phyloP scores from a whole-genome alignment of 331 rosid species.

The Arachis monticola region DNA sequence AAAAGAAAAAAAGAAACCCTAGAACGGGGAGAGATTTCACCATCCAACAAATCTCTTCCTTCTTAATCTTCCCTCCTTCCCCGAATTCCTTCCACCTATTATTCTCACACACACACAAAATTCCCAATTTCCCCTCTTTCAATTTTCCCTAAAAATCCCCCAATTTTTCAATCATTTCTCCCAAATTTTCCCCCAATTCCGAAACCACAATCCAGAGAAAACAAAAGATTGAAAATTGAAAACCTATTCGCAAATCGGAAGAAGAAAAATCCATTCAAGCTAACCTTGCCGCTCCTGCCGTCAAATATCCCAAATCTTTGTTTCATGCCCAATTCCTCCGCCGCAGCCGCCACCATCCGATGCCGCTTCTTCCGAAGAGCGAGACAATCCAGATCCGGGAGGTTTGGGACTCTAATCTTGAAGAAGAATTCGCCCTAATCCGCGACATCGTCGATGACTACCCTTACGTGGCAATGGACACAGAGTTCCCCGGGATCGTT shows the following conservation, averaged over 20 bases:
- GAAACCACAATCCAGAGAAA: not conserved
- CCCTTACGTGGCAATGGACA: slow-evolving; percentile 61
- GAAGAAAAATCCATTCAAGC: not conserved
- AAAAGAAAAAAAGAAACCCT: slow-evolving; percentile 42
- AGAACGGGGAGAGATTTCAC: slow-evolving; percentile 52
- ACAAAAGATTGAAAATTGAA: not conserved
- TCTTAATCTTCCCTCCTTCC: slow-evolving; percentile 23
- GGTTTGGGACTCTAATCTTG: slow-evolving; percentile 59
- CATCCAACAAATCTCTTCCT: slow-evolving; percentile 49
- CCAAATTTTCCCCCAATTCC: not conserved
- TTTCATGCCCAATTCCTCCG: not conserved
- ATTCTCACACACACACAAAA: not conserved
- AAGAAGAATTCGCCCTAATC: slow-evolving; percentile 49
- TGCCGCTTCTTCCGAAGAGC: slow-evolving; percentile 49
- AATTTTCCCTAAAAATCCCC: not conserved
- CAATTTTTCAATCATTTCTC: too few species aligned
- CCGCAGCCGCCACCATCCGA: not conserved
- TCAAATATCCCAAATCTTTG: not conserved
- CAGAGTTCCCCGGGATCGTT: slow-evolving; percentile 57
- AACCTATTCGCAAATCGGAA: not conserved
- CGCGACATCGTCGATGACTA: slow-evolving; percentile 53
- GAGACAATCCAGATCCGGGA: slow-evolving; percentile 58
- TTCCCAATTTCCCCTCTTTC: too few species aligned
- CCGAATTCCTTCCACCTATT: not conserved
- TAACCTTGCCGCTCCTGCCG: not conserved